Percentiles rank a stretch among this genome's conserved stretches.
Conservation (phyloP, 768 basidiomycete species). For the Leccinum incarnatum region DNA sequence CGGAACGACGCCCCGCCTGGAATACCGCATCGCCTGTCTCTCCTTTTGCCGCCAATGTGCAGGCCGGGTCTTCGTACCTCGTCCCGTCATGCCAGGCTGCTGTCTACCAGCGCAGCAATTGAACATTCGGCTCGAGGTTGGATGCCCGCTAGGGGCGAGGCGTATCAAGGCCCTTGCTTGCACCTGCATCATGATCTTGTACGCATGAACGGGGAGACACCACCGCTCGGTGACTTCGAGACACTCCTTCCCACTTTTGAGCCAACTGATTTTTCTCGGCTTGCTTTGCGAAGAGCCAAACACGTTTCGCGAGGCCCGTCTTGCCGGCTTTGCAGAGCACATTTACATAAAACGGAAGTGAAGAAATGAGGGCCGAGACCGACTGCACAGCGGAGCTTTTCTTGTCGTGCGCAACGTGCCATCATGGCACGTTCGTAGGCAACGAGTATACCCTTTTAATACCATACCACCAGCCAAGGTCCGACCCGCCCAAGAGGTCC, state of each 20-base stretch:
- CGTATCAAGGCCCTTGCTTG: conserved; percentile 29
- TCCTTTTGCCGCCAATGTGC: conserved; percentile 33
- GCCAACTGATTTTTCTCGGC: conserved; percentile 58
- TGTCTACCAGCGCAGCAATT: conserved; percentile 50
- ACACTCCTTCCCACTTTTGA: conserved; percentile 16
- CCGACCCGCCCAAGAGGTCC: no score
- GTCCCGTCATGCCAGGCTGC: conserved; percentile 19
- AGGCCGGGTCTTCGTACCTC: conserved; percentile 12
- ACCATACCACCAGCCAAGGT: no score
- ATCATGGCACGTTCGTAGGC: conserved; percentile 26
- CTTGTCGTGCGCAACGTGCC: conserved; percentile 25
- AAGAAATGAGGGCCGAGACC: conserved; percentile 60
- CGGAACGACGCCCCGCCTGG: conserved; percentile 24
- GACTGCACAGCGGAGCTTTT: conserved; percentile 41
- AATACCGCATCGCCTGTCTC: conserved; percentile 28
- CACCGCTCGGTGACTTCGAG: conserved; percentile 44
- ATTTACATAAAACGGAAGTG: conserved; percentile 53
- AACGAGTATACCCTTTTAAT: no score
- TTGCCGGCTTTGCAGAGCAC: conserved; percentile 56
- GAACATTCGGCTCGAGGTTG: conserved; percentile 56
- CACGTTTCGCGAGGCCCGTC: conserved; percentile 54
- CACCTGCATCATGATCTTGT: conserved; percentile 69
- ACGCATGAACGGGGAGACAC: conserved; percentile 63
- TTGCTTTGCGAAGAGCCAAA: conserved; percentile 60
- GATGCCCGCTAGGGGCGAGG: conserved; percentile 23